Base-by-base conservation (phyloP, 2,329 filamentous ascomycete genomes). In the Epichloe coenophiala region DNA sequence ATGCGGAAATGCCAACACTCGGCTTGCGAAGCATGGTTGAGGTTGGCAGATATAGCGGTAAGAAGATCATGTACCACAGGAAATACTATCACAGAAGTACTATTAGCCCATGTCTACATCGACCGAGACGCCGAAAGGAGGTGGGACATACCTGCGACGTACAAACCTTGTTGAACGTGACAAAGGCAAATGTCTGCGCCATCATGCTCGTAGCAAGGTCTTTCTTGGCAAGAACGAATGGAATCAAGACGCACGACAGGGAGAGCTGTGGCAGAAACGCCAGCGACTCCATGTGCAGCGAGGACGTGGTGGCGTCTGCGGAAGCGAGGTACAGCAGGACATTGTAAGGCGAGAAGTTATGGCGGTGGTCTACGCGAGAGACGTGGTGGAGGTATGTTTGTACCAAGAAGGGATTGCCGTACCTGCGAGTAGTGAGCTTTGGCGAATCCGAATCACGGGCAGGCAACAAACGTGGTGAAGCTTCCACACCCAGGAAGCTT, bases 281-380 rank as follows among this genome's bases (percentile, higher is more conserved):
- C 5, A 95, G 68, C 0, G 86, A 86, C 63, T 95, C 89, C 47
- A 90, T 65, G 65, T 66, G 64, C 44, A 77, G 38, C 17, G 67
- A 59, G 1, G 65, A 60, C 0, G 71, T 65, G 0, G 70, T 64
- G 0, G 72, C 65, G 2, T 72, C 68, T 2, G 86, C 81, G 0
- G 93, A 95, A 47, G 83, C 83, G 41, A 95, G 77, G 65, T 98
- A 95, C 2, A 98, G 77, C 7, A 96, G 76, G 1, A 83, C 86
- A 66, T 95, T 96, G 74, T 97, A 98, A 1, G 89, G 87, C 9
- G 90, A 96, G 70, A 98, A 98, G 71, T 98, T 98, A 71, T 98
- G 93, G 13, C 93, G 84, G 68, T 98, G 93, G 65, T 98, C 93
- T 65, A 95, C 84, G 53, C 93, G 85, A 4, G 84, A 89, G 54